These are phyloP conservation scores for Fraxinus ornus DNA, from an alignment of 305 asterid species.

Conservation along the genomic window DNA sequence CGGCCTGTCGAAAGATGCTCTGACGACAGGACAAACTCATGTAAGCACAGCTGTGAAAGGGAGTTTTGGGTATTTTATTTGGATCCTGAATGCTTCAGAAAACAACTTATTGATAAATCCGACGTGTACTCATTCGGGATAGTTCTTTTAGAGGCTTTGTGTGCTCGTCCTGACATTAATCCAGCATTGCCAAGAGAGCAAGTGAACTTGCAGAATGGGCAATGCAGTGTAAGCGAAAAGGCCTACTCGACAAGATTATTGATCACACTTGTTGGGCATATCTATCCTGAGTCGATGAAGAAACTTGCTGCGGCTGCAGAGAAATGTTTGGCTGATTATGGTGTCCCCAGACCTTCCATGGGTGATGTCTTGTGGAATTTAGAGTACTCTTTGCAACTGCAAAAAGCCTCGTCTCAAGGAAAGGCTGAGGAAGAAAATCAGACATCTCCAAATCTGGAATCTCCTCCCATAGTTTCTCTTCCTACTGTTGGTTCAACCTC, in stretches of 20 bases:
- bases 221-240: constrained; percentile 84
- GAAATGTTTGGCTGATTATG: constrained; percentile 42
- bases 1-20: constrained; percentile 57
- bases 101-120: constrained; percentile 71
- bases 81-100: constrained; percentile 72
- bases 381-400: constrained; percentile 38
- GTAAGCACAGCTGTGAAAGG: constrained; percentile 80
- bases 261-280: constrained; percentile 24
- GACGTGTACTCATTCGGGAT: constrained; percentile 88
- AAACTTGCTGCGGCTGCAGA: constrained; percentile 44
- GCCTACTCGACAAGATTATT: constrained; percentile 30
- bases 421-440: constrained; percentile 50
- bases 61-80: constrained; percentile 50
- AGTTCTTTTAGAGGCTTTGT: constrained; percentile 65
- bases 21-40: constrained; percentile 50
- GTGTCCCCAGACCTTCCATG: constrained; percentile 44
- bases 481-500: constrained; percentile 14
- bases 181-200: constrained; percentile 79
- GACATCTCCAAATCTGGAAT: constrained; percentile 1
- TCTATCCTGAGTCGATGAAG: constrained; percentile 35
- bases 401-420: constrained; percentile 51
- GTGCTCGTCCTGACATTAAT: constrained; percentile 77
- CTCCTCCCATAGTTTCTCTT: constrained; percentile 24
- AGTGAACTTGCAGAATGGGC: constrained; percentile 97
- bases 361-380: constrained; percentile 45